Percentiles rank a stretch among this genome's conserved stretches.
These are phyloP conservation scores for Aspergillus persii DNA, from an alignment of 2,329 filamentous ascomycete species.

Conservation along the genomic window DNA sequence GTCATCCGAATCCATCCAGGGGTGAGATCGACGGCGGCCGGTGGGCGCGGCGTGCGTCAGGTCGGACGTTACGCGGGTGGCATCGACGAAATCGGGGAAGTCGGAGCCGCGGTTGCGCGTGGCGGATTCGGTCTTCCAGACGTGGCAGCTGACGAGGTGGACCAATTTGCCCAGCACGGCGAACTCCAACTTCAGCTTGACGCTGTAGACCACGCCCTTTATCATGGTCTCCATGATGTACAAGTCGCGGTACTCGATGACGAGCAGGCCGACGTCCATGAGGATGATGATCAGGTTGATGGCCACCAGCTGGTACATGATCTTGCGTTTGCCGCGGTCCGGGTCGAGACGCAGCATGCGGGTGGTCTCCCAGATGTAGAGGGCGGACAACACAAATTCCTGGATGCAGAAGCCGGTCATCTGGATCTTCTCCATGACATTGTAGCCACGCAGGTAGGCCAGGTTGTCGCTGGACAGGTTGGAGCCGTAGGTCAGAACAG, in stretches of 20 bases:
- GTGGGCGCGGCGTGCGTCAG: slow-evolving; percentile 37
- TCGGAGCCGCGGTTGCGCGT: slow-evolving; percentile 18
- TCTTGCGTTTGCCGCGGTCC: slow-evolving; percentile 41
- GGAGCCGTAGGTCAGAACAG: slow-evolving; percentile 45
- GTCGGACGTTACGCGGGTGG: slow-evolving; percentile 43
- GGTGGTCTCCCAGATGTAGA: slow-evolving; percentile 56
- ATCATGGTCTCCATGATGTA: slow-evolving; percentile 49
- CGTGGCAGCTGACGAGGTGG: slow-evolving; percentile 39
- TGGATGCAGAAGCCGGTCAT: slow-evolving; percentile 58
- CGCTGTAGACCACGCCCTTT: slow-evolving; percentile 48
- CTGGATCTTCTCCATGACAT: slow-evolving; percentile 55
- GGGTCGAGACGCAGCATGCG: slow-evolving; percentile 50
- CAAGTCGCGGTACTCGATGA: slow-evolving; percentile 43
- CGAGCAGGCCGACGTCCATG: slow-evolving; percentile 46
- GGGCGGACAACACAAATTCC: slow-evolving; percentile 53
- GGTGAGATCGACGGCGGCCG: slow-evolving; percentile 21
- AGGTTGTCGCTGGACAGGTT: slow-evolving; percentile 29
- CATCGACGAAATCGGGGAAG: slow-evolving; percentile 46
- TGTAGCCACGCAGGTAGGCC: slow-evolving; percentile 38
- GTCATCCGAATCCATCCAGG: slow-evolving; percentile 36
- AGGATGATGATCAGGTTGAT: slow-evolving; percentile 51
- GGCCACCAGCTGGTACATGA: slow-evolving; percentile 50
- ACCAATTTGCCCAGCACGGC: slow-evolving; percentile 48
- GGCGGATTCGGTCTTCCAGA: slow-evolving; percentile 39
- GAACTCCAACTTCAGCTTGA: slow-evolving; percentile 52